Percentiles rank a stretch among this genome's conserved stretches.
Evolutionary conservation across 1,284 basidiomycete genomes (phyloP).

Genomic region (Ustilago hordei): DNA sequence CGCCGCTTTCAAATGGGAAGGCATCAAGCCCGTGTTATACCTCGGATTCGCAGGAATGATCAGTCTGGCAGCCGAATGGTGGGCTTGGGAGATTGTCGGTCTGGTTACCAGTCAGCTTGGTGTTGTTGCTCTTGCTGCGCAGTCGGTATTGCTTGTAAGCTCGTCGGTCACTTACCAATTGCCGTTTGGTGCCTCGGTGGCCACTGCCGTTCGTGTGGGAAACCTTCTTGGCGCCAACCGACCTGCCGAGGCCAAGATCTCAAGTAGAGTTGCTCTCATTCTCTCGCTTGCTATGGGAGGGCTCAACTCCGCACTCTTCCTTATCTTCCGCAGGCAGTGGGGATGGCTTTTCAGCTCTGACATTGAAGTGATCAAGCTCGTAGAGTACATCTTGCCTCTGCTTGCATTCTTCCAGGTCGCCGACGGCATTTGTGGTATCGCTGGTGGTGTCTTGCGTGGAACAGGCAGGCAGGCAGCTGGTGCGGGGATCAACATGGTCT

Average conservation of each 20-base stretch:
- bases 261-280: conserved; percentile 62
- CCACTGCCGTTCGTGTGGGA: conserved; percentile 81
- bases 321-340: conserved; percentile 80
- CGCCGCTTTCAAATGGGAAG: conserved; percentile 54
- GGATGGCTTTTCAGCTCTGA: conserved; percentile 88
- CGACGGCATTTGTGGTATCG: conserved; percentile 79
- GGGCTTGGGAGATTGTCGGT: conserved; percentile 84
- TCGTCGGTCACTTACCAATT: conserved; percentile 84
- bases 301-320: conserved; percentile 76
- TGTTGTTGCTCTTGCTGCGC: conserved; percentile 73
- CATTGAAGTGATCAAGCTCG: conserved; percentile 77
- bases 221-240: conserved; percentile 72
- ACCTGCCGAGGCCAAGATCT: conserved; percentile 65
- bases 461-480: conserved; percentile 76
- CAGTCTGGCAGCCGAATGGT: conserved; percentile 86
- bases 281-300: conserved; percentile 43
- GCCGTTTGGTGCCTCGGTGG: conserved; percentile 83
- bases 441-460: conserved; percentile 81
- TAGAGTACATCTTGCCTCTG: conserved; percentile 80
- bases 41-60: conserved; percentile 71
- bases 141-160: conserved; percentile 80
- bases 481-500: conserved; percentile 72
- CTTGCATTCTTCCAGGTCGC: conserved; percentile 76
- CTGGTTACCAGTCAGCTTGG: conserved; percentile 62
- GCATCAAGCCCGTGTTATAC: conserved; percentile 47